Percentiles rank a stretch among this genome's conserved stretches.
Evolutionary conservation across 2,329 filamentous ascomycete species (phyloP).

Genomic region (Trichoderma polysporum): DNA sequence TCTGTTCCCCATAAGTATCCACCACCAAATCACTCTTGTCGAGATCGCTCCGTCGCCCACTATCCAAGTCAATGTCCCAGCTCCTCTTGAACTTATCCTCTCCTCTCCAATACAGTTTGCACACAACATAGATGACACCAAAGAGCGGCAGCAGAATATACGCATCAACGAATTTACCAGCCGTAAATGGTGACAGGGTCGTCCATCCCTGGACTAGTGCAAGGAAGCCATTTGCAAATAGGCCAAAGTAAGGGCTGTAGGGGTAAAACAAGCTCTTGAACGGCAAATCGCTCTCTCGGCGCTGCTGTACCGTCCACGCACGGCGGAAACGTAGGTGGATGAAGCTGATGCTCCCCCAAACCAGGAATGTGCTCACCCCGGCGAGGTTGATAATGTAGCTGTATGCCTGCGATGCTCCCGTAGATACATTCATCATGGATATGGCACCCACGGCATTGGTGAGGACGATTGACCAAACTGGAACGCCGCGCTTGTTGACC

Average conservation of each 20-base stretch:
- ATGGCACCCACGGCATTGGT: constrained; percentile 70
- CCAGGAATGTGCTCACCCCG: constrained; percentile 69
- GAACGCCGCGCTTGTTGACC: constrained; percentile 64
- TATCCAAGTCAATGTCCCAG: constrained; percentile 56
- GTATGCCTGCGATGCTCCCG: constrained; percentile 65
- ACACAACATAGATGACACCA: constrained; percentile 53
- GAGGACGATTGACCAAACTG: constrained; percentile 61
- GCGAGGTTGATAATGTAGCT: constrained; percentile 68
- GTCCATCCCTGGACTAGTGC: constrained; percentile 63
- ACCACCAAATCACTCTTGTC: constrained; percentile 42
- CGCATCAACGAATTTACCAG: constrained; percentile 60
- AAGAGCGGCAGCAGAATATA: constrained; percentile 63
- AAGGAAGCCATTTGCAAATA: constrained; percentile 58
- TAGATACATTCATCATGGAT: constrained; percentile 73
- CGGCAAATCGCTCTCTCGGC: constrained; percentile 53
- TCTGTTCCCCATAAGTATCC: constrained; percentile 32
- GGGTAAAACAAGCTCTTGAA: constrained; percentile 57
- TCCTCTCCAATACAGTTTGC: constrained; percentile 52
- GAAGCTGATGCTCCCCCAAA: constrained; percentile 69
- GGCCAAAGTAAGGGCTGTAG: constrained; percentile 59
- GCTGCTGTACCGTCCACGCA: constrained; percentile 60
- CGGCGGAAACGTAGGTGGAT: constrained; percentile 70
- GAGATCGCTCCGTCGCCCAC: constrained; percentile 55
- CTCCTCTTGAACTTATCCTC: constrained; percentile 51
- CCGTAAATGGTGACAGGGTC: constrained; percentile 56